Conservation (phyloP, 495 filamentous ascomycete species). For the Neurospora pannonica region DNA sequence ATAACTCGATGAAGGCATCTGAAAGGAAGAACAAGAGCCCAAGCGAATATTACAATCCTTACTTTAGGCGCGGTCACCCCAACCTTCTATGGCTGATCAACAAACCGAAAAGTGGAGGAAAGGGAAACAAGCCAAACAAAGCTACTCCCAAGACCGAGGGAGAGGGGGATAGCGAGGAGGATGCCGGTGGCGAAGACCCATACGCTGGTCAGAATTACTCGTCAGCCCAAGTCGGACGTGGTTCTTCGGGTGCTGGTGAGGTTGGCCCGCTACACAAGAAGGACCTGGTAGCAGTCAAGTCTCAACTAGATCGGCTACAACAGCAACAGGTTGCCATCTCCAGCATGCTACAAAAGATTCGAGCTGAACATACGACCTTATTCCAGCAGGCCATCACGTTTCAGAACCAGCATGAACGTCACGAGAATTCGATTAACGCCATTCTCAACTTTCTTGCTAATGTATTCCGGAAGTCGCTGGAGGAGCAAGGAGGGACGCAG, state of each 20-base stretch:
- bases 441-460: slow-evolving; percentile 95
- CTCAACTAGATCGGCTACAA: slow-evolving; percentile 71
- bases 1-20: slow-evolving; percentile 95
- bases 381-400: slow-evolving; percentile 85
- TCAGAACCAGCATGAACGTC: slow-evolving; percentile 83
- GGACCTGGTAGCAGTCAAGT: slow-evolving; percentile 66
- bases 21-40: slow-evolving; percentile 95
- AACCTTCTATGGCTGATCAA: slow-evolving; percentile 96
- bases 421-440: slow-evolving; percentile 96
- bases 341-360: slow-evolving; percentile 63
- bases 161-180: slow-evolving; percentile 65
- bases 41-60: slow-evolving; percentile 95
- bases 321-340: slow-evolving; percentile 79
- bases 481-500: slow-evolving; percentile 50
- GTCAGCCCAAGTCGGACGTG: slow-evolving; percentile 8
- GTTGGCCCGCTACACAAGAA: slow-evolving; percentile 55
- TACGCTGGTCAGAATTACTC: slow-evolving; percentile 7
- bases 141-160: slow-evolving; percentile 55
- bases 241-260: slow-evolving; percentile 23
- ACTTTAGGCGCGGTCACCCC: slow-evolving; percentile 86
- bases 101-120: slow-evolving; percentile 69
- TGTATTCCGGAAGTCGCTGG: slow-evolving; percentile 70
- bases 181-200: slow-evolving; percentile 34
- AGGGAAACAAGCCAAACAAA: slow-evolving; percentile 41
- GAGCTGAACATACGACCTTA: slow-evolving; percentile 77